A percentile compares a stretch with the other conserved stretches of the same genome.
Evolutionary conservation across 2,329 filamentous ascomycete genomes (phyloP).

Genomic region (Arthrobotrys sinensis): DNA sequence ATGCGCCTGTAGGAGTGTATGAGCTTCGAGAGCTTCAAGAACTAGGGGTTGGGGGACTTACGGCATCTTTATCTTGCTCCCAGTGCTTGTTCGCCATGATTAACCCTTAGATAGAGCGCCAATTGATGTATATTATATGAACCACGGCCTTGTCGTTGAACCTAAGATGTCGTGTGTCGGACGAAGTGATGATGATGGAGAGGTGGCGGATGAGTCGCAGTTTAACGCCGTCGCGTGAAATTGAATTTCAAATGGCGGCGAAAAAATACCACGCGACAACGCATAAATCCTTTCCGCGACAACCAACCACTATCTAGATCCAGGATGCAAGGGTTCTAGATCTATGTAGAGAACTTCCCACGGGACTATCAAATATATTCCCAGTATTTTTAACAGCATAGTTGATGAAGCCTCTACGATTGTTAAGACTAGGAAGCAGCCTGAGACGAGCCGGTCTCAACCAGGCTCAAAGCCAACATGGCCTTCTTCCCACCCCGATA

Average conservation of each 20-base stretch:
- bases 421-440: constrained; percentile 15
- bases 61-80: constrained; percentile 70
- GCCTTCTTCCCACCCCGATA: neutral
- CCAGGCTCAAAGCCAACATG: constrained; percentile 18
- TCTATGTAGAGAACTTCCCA: neutral
- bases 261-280: constrained; percentile 57
- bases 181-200: constrained; percentile 5
- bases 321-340: neutral
- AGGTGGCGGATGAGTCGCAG: constrained; percentile 8
- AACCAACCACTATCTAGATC: neutral
- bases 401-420: constrained; percentile 13
- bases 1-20: constrained; percentile 76
- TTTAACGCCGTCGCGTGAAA: constrained; percentile 29
- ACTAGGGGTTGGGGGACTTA: constrained; percentile 29
- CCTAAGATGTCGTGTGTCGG: neutral
- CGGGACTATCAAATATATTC: neutral
- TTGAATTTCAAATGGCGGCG: constrained; percentile 9
- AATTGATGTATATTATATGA: constrained; percentile 4
- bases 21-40: constrained; percentile 36
- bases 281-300: constrained; percentile 41
- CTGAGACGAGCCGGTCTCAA: constrained; percentile 1
- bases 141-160: neutral
- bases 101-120: neutral
- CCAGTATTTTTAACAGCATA: neutral
- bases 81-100: constrained; percentile 72